Evolutionary conservation across 176 grass and related monocot genomes (phyloP).

Genomic region (Triticum dicoccoides): DNA sequence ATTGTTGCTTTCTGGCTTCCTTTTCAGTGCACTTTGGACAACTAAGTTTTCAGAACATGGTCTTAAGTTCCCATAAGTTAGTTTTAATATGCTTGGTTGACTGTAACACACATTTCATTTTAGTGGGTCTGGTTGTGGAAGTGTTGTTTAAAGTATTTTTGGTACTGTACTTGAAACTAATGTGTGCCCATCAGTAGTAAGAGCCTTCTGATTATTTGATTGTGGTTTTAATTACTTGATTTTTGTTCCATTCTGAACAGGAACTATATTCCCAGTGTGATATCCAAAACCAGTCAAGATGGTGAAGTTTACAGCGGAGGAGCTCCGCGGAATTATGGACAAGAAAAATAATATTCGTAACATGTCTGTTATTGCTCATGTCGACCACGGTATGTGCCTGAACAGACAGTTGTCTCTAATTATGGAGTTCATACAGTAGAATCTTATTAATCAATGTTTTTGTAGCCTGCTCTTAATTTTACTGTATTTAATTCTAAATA

Average conservation of each 20-base stretch:
- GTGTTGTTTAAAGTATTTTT: background rate
- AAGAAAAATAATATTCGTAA: constrained; percentile 85
- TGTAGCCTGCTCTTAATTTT: background rate
- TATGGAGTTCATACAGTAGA: background rate
- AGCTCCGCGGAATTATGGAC: constrained; percentile 87
- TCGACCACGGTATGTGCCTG: constrained; percentile 64
- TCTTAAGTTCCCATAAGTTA: background rate
- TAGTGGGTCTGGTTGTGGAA: background rate
- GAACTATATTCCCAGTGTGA: constrained; percentile 23
- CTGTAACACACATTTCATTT: background rate
- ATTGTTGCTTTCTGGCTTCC: background rate
- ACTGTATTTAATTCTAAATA: background rate
- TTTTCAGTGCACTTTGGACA: background rate
- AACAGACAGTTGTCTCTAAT: too few species aligned
- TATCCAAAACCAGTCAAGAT: constrained; percentile 51
- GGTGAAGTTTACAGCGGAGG: constrained; percentile 94
- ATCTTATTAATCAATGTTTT: background rate
- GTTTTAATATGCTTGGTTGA: background rate
- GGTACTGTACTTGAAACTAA: background rate
- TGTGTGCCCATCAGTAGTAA: background rate
- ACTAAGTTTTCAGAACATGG: background rate
- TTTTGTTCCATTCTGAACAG: background rate
- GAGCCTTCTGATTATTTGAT: background rate
- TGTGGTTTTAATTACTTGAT: background rate
- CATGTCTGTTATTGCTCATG: constrained; percentile 93